Conservation (phyloP, 106 monocot genomes). For the Xerophyta viscosa region DNA sequence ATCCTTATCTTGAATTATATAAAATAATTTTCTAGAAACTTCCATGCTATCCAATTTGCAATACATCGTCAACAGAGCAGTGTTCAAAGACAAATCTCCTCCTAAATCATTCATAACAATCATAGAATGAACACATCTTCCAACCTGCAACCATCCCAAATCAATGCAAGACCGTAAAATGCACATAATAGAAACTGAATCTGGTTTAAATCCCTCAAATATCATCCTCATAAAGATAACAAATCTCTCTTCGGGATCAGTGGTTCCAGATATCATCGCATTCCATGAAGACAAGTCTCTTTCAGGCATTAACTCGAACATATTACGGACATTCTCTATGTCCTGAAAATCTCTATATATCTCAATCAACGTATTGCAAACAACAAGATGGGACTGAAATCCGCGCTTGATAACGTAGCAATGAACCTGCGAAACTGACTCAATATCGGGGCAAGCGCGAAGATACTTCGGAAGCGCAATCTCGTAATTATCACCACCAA, state of each 20-base stretch:
- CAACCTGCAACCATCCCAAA: conserved; percentile 9
- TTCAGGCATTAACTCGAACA: neutral
- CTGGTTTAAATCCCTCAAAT: conserved; percentile 14
- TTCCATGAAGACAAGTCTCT: conserved; percentile 12
- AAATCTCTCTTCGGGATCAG: conserved; percentile 5
- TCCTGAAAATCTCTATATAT: conserved; percentile 10
- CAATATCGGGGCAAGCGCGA: neutral
- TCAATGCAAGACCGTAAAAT: conserved; percentile 15
- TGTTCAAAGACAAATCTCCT: conserved; percentile 10
- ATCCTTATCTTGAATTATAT: conserved; percentile 15
- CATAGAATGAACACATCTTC: conserved; percentile 12
- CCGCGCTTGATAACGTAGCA: conserved; percentile 15
- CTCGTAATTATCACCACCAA: conserved; percentile 8
- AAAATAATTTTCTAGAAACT: conserved; percentile 18
- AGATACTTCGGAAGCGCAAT: neutral
- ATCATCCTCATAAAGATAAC: conserved; percentile 12
- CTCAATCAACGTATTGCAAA: conserved; percentile 3
- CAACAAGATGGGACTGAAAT: neutral
- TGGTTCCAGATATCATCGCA: conserved; percentile 6
- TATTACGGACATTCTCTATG: neutral
- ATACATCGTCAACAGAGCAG: conserved; percentile 33
- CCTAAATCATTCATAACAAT: conserved; percentile 15
- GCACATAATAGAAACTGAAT: conserved; percentile 11
- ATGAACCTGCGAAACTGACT: conserved; percentile 5
- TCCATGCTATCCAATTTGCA: conserved; percentile 17